A percentile compares a stretch with the other conserved stretches of the same genome.
Conservation (phyloP, 2,329 filamentous ascomycete genomes). For the Talaromyces sp. region DNA sequence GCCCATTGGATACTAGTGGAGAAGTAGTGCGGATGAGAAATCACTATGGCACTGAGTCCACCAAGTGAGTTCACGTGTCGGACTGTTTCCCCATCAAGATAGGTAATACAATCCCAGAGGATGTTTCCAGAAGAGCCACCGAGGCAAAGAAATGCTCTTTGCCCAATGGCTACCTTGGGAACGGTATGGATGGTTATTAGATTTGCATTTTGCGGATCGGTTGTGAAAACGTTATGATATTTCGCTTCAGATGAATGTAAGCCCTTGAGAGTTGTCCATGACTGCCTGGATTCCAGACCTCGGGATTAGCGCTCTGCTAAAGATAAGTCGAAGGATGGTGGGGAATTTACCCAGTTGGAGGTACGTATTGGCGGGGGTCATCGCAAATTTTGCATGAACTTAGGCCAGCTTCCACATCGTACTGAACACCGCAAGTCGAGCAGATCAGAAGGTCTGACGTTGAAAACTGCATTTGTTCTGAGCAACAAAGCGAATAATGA, state of each 20-base stretch:
- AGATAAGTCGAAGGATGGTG: no score
- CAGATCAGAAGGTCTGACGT: background rate
- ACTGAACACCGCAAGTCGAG: background rate
- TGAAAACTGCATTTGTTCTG: no score
- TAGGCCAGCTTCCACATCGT: background rate
- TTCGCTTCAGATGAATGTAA: background rate
- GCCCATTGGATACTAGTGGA: conserved; percentile 77
- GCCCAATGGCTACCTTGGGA: conserved; percentile 63
- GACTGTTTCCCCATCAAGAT: background rate
- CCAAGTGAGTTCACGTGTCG: conserved; percentile 58
- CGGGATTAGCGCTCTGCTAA: background rate
- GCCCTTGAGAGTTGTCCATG: background rate
- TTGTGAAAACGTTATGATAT: background rate
- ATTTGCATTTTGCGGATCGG: background rate
- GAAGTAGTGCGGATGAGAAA: conserved; percentile 83
- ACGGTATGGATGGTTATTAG: background rate
- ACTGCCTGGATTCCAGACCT: background rate
- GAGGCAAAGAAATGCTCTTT: conserved; percentile 68
- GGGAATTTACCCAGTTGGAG: background rate
- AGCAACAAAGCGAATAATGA: no score
- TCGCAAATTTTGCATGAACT: background rate
- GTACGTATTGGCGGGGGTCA: background rate
- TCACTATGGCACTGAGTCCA: conserved; percentile 71
- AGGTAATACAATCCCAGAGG: conserved; percentile 72
- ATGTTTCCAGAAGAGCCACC: conserved; percentile 69